These are phyloP conservation scores for Penicillium paradoxum DNA, from an alignment of 495 filamentous ascomycete species.

Conservation along the genomic window DNA sequence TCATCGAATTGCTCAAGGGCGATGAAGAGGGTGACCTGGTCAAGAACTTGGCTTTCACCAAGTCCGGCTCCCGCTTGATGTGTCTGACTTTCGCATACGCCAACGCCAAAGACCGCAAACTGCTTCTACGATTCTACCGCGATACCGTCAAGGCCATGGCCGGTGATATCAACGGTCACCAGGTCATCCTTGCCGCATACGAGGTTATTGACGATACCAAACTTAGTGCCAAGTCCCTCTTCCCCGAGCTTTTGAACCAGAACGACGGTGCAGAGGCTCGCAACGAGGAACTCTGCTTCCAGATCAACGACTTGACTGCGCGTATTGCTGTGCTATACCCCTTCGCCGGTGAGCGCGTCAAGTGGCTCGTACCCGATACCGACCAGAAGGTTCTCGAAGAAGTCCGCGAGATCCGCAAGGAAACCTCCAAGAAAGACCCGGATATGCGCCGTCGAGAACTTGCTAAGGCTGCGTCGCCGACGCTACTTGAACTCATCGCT, in stretches of 20 bases:
- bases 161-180: conserved; percentile 70
- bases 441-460: conserved; percentile 71
- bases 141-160: conserved; percentile 79
- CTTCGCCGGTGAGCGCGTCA: conserved; percentile 65
- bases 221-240: conserved; percentile 75
- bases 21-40: conserved; percentile 84
- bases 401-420: conserved; percentile 67
- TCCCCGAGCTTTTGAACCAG: conserved; percentile 74
- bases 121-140: conserved; percentile 79
- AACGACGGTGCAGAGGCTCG: conserved; percentile 50
- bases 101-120: conserved; percentile 87
- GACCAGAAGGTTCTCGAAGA: conserved; percentile 65
- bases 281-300: conserved; percentile 55
- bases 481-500: conserved; percentile 68
- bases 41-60: conserved; percentile 94
- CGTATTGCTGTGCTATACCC: conserved; percentile 80
- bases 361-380: conserved; percentile 58
- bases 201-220: conserved; percentile 94
- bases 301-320: conserved; percentile 64
- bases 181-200: conserved; percentile 75
- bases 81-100: conserved; percentile 76
- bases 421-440: conserved; percentile 87
- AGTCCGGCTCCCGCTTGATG: conserved; percentile 75
- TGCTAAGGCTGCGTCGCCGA: conserved; percentile 48
- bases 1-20: conserved; percentile 82